These are phyloP conservation scores for Dioscorea alata DNA, from an alignment of 106 monocot genomes.

Conservation along the genomic window DNA sequence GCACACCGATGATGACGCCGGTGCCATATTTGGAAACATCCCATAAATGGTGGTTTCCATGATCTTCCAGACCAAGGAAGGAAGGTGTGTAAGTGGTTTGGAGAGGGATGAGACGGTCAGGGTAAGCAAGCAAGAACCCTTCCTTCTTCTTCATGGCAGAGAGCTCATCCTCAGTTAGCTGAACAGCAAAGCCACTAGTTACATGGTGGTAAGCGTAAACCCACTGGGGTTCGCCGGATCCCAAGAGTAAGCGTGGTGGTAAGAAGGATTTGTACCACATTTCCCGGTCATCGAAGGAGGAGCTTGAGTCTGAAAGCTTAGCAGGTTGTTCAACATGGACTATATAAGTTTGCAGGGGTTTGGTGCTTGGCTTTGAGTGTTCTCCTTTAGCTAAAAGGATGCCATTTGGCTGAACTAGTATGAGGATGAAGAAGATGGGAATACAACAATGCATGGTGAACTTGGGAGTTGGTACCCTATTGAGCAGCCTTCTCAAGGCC, in stretches of 20 bases:
- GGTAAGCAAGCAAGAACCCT: constrained; percentile 13
- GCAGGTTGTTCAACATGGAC: no score
- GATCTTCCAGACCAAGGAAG: constrained; percentile 20
- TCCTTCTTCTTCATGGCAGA: constrained; percentile 4
- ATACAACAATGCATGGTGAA: no score
- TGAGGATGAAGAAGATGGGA: no score
- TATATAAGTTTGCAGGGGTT: no score
- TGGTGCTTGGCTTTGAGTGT: no score
- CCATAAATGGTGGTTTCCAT: constrained; percentile 5
- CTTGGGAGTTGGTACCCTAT: no score
- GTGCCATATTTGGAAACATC: not conserved
- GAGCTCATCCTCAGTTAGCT: constrained; percentile 9
- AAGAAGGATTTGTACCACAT: constrained; percentile 20
- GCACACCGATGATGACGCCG: constrained; percentile 34
- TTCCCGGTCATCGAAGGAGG: not conserved
- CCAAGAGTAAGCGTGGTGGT: not conserved
- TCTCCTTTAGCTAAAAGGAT: no score
- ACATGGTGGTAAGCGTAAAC: constrained; percentile 11
- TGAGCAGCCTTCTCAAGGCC: no score
- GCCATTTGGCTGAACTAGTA: no score
- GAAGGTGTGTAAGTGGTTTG: constrained; percentile 34
- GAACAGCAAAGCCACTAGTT: constrained; percentile 15
- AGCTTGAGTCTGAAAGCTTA: no score
- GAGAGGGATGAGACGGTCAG: not conserved
- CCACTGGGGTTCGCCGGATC: not conserved